These are phyloP conservation scores for Silene noctiflora DNA, from an alignment of 179 eudicot genomes.

Conservation along the genomic window DNA sequence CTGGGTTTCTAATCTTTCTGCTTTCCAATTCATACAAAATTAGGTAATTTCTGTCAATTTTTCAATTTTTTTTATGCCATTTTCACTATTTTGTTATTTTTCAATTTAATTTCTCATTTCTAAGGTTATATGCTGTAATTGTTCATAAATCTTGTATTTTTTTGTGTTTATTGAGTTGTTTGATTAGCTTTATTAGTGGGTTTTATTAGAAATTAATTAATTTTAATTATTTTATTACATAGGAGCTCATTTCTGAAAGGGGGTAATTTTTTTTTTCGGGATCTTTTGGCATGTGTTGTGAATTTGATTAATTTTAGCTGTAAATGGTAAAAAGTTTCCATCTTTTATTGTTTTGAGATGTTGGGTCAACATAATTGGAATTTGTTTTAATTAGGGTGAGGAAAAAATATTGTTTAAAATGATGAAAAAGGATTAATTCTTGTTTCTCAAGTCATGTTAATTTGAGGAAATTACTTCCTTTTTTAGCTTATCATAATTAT, in stretches of 20 bases:
- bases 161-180: not conserved
- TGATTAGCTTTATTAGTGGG: not conserved
- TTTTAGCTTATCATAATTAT: not conserved
- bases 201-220: not conserved
- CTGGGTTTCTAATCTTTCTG: not conserved
- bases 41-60: conserved; percentile 12
- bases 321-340: not conserved
- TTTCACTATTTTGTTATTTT: not conserved
- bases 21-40: not conserved
- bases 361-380: not conserved
- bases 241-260: not conserved
- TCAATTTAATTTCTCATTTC: not conserved
- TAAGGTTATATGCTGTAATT: conserved; percentile 9
- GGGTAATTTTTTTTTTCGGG: not conserved
- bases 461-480: not conserved
- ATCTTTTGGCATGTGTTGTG: not conserved
- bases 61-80: not conserved
- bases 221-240: too few relatives aligned
- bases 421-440: not conserved
- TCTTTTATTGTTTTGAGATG: not conserved
- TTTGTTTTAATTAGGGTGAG: not conserved
- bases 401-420: not conserved
- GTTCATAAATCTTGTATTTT: not conserved
- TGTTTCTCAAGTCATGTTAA: not conserved
- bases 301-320: not conserved